These are phyloP conservation scores for Nasturtium officinale DNA, from an alignment of 345 rosid species.

Conservation along the genomic window DNA sequence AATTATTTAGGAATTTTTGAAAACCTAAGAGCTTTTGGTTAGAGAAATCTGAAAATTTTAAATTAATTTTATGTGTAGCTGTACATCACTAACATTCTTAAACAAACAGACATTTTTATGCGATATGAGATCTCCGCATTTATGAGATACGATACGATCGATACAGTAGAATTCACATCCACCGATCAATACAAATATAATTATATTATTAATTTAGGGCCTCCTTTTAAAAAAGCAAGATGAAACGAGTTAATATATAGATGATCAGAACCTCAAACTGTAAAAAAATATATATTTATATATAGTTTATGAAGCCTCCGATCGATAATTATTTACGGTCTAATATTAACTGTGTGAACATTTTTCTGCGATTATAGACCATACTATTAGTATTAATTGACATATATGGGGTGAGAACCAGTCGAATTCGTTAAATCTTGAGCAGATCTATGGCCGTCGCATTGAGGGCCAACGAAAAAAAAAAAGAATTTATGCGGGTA, in stretches of 20 bases:
- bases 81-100: background rate
- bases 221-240: too few species aligned
- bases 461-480: background rate
- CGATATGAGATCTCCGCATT: constrained; percentile 10
- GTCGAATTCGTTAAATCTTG: background rate
- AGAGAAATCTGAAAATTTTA: too few species aligned
- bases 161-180: background rate
- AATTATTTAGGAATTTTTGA: background rate
- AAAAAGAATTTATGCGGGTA: background rate
- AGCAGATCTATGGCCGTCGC: background rate
- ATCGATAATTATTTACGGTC: background rate
- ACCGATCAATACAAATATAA: constrained; percentile 1
- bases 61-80: too few species aligned
- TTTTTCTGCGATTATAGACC: background rate
- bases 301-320: background rate
- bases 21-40: constrained; percentile 14
- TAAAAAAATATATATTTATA: too few species aligned
- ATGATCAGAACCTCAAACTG: background rate
- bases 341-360: background rate
- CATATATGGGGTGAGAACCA: background rate
- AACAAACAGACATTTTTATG: background rate
- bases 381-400: background rate
- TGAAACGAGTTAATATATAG: too few species aligned
- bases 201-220: background rate
- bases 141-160: constrained; percentile 22